Evolutionary conservation across 2,329 filamentous ascomycete species (phyloP).

Genomic region (Teratosphaeria gauchensis): DNA sequence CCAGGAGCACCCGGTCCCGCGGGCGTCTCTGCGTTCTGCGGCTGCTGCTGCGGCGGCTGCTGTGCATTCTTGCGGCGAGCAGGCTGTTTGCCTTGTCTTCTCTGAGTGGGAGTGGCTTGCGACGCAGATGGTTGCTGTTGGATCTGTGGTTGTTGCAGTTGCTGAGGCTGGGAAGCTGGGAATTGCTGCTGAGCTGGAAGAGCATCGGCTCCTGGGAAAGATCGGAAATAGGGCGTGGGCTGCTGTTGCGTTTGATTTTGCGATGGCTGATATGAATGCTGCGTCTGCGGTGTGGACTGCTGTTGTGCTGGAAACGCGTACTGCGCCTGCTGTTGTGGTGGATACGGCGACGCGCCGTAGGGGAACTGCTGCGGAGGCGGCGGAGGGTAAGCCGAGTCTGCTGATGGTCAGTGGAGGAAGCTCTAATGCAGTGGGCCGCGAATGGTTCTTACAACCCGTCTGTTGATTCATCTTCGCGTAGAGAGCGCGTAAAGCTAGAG

Average conservation of each 20-base stretch:
- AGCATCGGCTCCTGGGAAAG: background rate
- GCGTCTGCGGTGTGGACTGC: background rate
- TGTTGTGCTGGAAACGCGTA: background rate
- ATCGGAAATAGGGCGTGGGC: conserved; percentile 1
- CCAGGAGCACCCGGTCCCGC: conserved; percentile 20
- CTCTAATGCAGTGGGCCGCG: background rate
- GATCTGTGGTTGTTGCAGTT: conserved; percentile 6
- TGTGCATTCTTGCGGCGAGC: background rate
- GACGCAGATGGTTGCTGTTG: conserved; percentile 6
- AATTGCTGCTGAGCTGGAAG: background rate
- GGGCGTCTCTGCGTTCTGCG: background rate
- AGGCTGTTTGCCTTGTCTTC: conserved; percentile 2
- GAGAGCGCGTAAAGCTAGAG: background rate
- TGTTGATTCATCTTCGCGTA: background rate
- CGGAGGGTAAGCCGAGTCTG: conserved; percentile 2
- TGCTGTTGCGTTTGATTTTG: conserved; percentile 1
- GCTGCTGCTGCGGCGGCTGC: conserved; percentile 3
- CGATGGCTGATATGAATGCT: conserved; percentile 1
- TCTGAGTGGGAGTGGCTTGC: conserved; percentile 3
- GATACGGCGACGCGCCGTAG: conserved; percentile 2
- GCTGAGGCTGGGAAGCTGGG: background rate
- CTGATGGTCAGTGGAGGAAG: background rate
- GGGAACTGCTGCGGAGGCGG: background rate
- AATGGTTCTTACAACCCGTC: background rate
- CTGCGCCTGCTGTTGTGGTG: conserved; percentile 1